Evolutionary conservation across 305 asterid genomes (phyloP).

Genomic region (Stenogyne calaminthoides): DNA sequence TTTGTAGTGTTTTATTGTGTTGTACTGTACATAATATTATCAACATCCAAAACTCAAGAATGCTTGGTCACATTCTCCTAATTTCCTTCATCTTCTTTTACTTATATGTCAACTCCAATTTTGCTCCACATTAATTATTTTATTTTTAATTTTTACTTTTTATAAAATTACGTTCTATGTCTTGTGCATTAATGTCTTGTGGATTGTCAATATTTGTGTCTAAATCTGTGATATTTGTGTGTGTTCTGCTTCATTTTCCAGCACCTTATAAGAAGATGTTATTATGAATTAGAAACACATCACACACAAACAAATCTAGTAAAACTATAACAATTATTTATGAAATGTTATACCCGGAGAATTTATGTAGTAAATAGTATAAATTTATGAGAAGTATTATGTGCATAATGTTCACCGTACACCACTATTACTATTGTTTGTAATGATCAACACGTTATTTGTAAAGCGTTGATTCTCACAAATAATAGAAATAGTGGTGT

Average conservation of each 20-base stretch:
- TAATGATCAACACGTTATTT: too few relatives aligned
- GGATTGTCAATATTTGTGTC: background rate
- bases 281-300: background rate
- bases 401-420: too few relatives aligned
- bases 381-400: too few relatives aligned
- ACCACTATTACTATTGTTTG: too few relatives aligned
- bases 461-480: too few relatives aligned
- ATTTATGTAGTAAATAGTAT: too few relatives aligned
- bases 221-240: background rate
- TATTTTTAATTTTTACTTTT: background rate
- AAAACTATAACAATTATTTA: too few relatives aligned
- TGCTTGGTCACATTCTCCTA: constrained; percentile 24
- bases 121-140: constrained; percentile 1
- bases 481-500: too few relatives aligned
- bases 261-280: background rate
- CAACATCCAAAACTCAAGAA: constrained; percentile 14
- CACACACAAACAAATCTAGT: background rate
- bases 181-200: background rate
- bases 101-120: constrained; percentile 25
- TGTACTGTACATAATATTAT: too few relatives aligned
- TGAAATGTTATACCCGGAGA: background rate
- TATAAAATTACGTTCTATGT: background rate
- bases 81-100: constrained; percentile 1
- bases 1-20: background rate
- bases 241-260: background rate